Percentiles rank a stretch among this genome's conserved stretches.
Conservation (phyloP, 2,329 filamentous ascomycete species). For the Lecanicillium sp. region DNA sequence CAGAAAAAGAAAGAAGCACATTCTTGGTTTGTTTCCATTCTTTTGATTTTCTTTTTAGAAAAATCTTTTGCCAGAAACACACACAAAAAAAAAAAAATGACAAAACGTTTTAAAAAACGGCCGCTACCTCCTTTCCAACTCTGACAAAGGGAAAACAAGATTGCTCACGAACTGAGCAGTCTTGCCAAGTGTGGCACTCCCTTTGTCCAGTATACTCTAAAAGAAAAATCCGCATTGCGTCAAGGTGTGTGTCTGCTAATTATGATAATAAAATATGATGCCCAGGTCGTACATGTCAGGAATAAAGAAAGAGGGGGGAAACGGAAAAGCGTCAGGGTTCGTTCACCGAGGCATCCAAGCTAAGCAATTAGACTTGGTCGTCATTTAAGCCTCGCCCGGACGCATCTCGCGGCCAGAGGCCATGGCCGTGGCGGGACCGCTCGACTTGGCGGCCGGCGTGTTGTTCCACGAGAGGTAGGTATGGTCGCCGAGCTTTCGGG, state of each 20-base stretch:
- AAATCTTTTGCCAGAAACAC: not conserved
- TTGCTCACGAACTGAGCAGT: no score
- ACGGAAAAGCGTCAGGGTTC: no score
- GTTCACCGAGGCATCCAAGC: no score
- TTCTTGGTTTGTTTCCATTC: not conserved
- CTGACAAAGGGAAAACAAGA: not conserved
- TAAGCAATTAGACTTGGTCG: conserved; percentile 7
- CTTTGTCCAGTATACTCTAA: no score
- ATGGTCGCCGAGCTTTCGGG: conserved; percentile 96
- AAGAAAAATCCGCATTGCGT: no score
- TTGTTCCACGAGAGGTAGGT: conserved; percentile 96
- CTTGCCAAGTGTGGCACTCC: no score
- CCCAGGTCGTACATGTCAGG: not conserved
- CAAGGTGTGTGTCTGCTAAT: no score
- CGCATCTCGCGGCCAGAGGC: conserved; percentile 53
- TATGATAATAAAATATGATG: conserved; percentile 4
- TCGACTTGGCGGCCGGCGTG: conserved; percentile 38
- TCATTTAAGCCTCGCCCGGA: conserved; percentile 35
- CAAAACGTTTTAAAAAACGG: no score
- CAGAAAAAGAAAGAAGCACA: not conserved
- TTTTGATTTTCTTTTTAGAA: not conserved
- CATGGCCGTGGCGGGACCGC: conserved; percentile 35
- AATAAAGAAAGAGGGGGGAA: no score
- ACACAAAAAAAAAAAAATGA: not conserved
- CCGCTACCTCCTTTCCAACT: no score